Evolutionary conservation across 2,329 filamentous ascomycete species (phyloP), one percentile per base, ranked within the genome.

Genomic region (Fusarium scirpi): DNA sequence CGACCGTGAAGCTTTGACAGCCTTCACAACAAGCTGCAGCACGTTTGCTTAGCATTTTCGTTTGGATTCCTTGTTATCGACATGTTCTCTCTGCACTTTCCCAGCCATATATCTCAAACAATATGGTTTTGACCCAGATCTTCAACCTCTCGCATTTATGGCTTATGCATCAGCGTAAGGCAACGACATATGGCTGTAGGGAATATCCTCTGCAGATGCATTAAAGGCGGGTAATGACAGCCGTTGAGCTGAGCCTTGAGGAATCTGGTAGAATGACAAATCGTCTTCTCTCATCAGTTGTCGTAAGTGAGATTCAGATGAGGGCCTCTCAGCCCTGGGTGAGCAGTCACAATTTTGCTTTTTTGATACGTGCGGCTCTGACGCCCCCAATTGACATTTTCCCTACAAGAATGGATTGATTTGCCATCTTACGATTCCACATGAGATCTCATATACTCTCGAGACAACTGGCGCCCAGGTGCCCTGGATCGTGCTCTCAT

Each of bases 241-340:
- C 24, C 43, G n/a, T 18, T n/a, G 15, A 4, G 3, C 2, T 38
- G 34, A 38, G 10, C 34, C 18, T 2, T 38, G 34, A 20, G 22
- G 22, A 10, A 22, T 10, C 10, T 10, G 12, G 16, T 5, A 8
- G n/a, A 43, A 43, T 53, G 38, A 22, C 20, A 22, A 16, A 29
- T 56, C 30, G 29, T 55, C 24, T 54, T 44, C 7, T 55, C 49
- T 59, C 20, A 13, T 56, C 29, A 59, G 18, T 55, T 55, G 9
- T 59, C 56, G 44, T 13, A 53, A 27, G 3, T 27, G n/a, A 41
- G 24, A 41, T 18, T 12, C 10, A 53, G 49, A 43, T 43, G 25
- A 38, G 8, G 13, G 18, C 18, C 20, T 30, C 30, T 24, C 24
- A 34, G 40, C 24, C 20, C 16, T 25, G 20, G 22, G 6, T 11